A percentile compares a stretch with the other conserved stretches of the same genome.
These are phyloP conservation scores for Saccharomycopsis capsularis DNA, from an alignment of 805 yeast genomes.

Conservation along the genomic window DNA sequence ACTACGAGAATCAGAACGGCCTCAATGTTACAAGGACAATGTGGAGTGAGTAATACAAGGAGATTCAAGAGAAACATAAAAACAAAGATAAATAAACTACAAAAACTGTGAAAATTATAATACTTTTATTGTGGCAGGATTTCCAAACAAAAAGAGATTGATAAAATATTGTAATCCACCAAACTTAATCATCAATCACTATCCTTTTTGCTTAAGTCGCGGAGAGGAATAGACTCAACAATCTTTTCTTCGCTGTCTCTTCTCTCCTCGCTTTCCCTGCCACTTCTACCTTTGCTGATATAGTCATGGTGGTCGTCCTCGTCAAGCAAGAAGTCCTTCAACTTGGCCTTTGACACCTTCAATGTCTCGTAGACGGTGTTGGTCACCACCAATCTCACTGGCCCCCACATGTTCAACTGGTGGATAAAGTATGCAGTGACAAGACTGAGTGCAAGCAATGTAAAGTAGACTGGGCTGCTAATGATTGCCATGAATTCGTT, in stretches of 20 bases:
- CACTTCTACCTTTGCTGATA: background rate
- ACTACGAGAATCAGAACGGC: too few species aligned
- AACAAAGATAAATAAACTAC: too few species aligned
- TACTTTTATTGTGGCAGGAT: too few species aligned
- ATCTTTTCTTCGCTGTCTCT: background rate
- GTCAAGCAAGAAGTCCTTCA: slow-evolving; percentile 17
- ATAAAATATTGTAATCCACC: too few species aligned
- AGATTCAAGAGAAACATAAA: too few species aligned
- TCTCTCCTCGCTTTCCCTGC: background rate
- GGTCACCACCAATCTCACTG: slow-evolving; percentile 54
- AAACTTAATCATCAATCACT: too few species aligned
- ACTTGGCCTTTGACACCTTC: slow-evolving; percentile 40
- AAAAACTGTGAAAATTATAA: too few species aligned
- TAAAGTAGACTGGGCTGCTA: slow-evolving; percentile 77
- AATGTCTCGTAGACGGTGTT: slow-evolving; percentile 53
- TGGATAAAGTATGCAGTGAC: slow-evolving; percentile 65
- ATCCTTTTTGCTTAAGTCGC: slow-evolving; percentile 10
- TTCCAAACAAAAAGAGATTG: too few species aligned
- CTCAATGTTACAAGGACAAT: too few species aligned
- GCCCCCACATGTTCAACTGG: slow-evolving; percentile 66
- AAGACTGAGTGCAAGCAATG: slow-evolving; percentile 47
- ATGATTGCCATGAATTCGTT: slow-evolving; percentile 86
- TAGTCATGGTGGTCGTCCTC: slow-evolving; percentile 9
- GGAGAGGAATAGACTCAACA: slow-evolving; percentile 16
- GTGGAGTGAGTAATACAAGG: too few species aligned